Percentiles rank a stretch among this genome's conserved stretches.
These are phyloP conservation scores for Mycosarcoma mackinlayi DNA, from an alignment of 1,284 basidiomycete genomes.

Conservation along the genomic window DNA sequence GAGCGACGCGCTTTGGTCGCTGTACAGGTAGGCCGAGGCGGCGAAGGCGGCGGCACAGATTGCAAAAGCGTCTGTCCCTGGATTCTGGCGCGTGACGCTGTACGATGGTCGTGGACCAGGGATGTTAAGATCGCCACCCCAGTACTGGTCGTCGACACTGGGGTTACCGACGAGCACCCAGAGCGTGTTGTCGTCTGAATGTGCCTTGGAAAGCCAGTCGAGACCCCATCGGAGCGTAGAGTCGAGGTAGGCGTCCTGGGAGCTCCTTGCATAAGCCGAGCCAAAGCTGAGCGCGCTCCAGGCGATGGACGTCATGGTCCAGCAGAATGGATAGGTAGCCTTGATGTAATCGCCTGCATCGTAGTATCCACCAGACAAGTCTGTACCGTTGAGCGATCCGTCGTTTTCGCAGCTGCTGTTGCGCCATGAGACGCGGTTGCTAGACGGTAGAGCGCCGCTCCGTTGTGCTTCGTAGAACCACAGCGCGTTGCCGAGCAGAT, in stretches of 20 bases:
- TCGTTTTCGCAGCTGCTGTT: slow-evolving; percentile 82
- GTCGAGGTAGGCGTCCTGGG: slow-evolving; percentile 88
- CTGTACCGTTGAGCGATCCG: slow-evolving; percentile 78
- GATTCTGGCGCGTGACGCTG: slow-evolving; percentile 79
- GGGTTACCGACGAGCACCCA: slow-evolving; percentile 81
- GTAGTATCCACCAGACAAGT: slow-evolving; percentile 87
- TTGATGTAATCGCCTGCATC: slow-evolving; percentile 90
- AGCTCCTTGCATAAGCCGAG: slow-evolving; percentile 81
- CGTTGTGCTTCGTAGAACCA: slow-evolving; percentile 93
- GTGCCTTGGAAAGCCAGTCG: slow-evolving; percentile 91
- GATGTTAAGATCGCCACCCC: slow-evolving; percentile 86
- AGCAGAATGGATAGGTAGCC: slow-evolving; percentile 72
- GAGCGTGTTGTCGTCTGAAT: slow-evolving; percentile 79
- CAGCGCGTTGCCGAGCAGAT: slow-evolving; percentile 80
- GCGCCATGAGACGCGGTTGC: slow-evolving; percentile 84
- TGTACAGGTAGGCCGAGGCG: slow-evolving; percentile 83
- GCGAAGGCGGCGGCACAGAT: slow-evolving; percentile 85
- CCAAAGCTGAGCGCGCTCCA: slow-evolving; percentile 89
- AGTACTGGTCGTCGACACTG: slow-evolving; percentile 80
- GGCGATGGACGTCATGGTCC: slow-evolving; percentile 82
- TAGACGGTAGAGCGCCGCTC: slow-evolving; percentile 77
- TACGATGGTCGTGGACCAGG: slow-evolving; percentile 80
- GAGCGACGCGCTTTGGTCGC: slow-evolving; percentile 21
- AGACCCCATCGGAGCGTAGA: slow-evolving; percentile 80
- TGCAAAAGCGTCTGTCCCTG: slow-evolving; percentile 89